These are phyloP conservation scores for Coniophora puteana DNA, from an alignment of 1,284 basidiomycete species.

Conservation along the genomic window DNA sequence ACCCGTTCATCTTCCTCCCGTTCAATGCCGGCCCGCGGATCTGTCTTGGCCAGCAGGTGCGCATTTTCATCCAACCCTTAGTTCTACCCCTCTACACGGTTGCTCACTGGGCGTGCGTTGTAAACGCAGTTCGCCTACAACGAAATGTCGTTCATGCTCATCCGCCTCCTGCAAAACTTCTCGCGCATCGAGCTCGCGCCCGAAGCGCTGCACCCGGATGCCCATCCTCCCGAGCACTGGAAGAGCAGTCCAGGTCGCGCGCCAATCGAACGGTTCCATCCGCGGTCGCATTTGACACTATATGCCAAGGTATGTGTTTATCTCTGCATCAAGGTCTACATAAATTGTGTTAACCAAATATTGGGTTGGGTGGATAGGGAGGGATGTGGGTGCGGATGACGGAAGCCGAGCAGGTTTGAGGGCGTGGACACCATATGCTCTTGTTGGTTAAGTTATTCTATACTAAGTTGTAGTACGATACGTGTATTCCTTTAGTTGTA, in stretches of 20 bases:
- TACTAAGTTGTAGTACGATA: too few species aligned
- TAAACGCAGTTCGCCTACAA: slow-evolving; percentile 70
- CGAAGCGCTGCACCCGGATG: slow-evolving; percentile 40
- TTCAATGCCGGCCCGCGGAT: slow-evolving; percentile 42
- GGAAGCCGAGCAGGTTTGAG: too few species aligned
- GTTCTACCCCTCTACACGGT: too few species aligned
- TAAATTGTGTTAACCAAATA: not conserved
- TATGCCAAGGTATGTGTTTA: slow-evolving; percentile 32
- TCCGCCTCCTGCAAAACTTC: slow-evolving; percentile 61
- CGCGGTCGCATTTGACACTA: slow-evolving; percentile 53
- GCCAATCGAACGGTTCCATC: slow-evolving; percentile 44
- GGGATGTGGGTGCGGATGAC: slow-evolving; percentile 29
- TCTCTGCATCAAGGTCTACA: too few species aligned
- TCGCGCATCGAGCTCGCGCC: slow-evolving; percentile 42
- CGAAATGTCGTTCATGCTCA: slow-evolving; percentile 63
- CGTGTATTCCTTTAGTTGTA: too few species aligned
- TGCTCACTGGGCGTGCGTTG: too few species aligned
- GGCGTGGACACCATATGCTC: too few species aligned
- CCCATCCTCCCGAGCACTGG: slow-evolving; percentile 44
- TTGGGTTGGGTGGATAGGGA: slow-evolving; percentile 20
- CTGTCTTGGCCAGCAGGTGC: slow-evolving; percentile 33
- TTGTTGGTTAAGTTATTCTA: too few species aligned
- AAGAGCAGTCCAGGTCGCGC: slow-evolving; percentile 36
- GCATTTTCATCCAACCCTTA: slow-evolving; percentile 3
- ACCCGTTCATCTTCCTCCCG: slow-evolving; percentile 34